These are phyloP conservation scores for Tetracladium maxilliforme DNA, from an alignment of 2,329 filamentous ascomycete genomes.

Conservation along the genomic window DNA sequence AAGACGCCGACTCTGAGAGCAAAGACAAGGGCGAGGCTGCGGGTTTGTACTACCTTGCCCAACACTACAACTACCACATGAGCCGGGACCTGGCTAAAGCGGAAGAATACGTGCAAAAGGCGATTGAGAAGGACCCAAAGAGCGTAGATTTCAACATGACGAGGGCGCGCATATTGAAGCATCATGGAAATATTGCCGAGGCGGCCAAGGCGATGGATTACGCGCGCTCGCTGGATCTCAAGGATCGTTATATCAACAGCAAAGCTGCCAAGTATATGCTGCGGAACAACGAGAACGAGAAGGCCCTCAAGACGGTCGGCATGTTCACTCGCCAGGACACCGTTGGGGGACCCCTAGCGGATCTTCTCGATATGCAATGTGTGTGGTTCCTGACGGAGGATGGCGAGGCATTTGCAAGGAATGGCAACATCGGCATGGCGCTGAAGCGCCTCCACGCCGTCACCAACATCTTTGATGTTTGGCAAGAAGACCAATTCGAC, in stretches of 20 bases:
- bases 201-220: conserved; percentile 81
- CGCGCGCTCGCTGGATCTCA: conserved; percentile 71
- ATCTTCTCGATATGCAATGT: conserved; percentile 96
- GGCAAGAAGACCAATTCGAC: conserved; percentile 98
- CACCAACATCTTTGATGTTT: conserved; percentile 86
- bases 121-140: conserved; percentile 63
- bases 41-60: conserved; percentile 82
- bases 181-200: conserved; percentile 63
- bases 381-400: conserved; percentile 96
- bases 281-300: conserved; percentile 79
- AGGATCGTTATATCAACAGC: conserved; percentile 95
- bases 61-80: conserved; percentile 88
- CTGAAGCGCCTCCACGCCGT: conserved; percentile 85
- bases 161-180: conserved; percentile 89
- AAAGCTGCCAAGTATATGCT: conserved; percentile 96
- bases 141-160: conserved; percentile 91
- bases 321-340: conserved; percentile 90
- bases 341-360: conserved; percentile 71
- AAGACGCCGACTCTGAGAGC: conserved; percentile 26
- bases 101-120: conserved; percentile 67
- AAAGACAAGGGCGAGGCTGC: conserved; percentile 52
- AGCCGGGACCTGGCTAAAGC: conserved; percentile 78
- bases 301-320: conserved; percentile 75
- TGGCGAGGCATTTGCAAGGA: conserved; percentile 73
- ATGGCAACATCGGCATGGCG: conserved; percentile 70